Base-by-base conservation (phyloP, 106 monocot species). In the Phalaenopsis equestris region DNA sequence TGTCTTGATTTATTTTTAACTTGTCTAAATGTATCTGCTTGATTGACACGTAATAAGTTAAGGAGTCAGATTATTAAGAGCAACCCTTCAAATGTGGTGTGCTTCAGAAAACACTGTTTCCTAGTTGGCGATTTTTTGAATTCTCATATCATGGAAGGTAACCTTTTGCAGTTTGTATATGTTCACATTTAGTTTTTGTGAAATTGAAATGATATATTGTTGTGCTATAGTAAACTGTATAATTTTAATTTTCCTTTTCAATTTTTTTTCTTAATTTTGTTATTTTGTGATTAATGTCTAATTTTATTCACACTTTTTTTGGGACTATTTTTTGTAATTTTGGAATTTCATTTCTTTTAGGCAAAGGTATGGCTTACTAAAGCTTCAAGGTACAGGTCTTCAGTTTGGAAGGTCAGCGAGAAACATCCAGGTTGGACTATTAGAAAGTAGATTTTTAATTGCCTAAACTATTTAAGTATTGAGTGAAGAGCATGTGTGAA, bases 351-450 rank as follows among this genome's bases (percentile, higher is more conserved):
- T 45, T 39, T 17, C 19, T 46, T 77, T 47, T 76, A 96, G 96
- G 96, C 88, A 12, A 90, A 82, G 72, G 80, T 70, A 77, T 96
- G 96, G 96, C 84, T 90, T 55, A 18, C 83, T 14, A 90, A 86
- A 87, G 96, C 93, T 81, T 91, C 96, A 81, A 86, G 75, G 55
- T 78, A 85, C 82, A 83, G 93, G 45, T 85, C 91, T 30, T 84
- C 91, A 73, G 96, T 85, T 79, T 91, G 85, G 87, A 96, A 91
- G 55, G 91, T 93, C 56, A 78, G 91, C 68, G 78, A 87, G 56
- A 93, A 96, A 73, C 91, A 72, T 74, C 96, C 96, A 86, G 96
- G 96, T 96, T 56, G 80, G 17, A 9, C 67, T 79, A 23, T 75
- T 19, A 6, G 8, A 23, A 10, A 14, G 48, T 76, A 30, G 17